These are phyloP conservation scores for Paramecium primaurelia DNA, from an alignment of 73 alveolate species.

Conservation along the genomic window DNA sequence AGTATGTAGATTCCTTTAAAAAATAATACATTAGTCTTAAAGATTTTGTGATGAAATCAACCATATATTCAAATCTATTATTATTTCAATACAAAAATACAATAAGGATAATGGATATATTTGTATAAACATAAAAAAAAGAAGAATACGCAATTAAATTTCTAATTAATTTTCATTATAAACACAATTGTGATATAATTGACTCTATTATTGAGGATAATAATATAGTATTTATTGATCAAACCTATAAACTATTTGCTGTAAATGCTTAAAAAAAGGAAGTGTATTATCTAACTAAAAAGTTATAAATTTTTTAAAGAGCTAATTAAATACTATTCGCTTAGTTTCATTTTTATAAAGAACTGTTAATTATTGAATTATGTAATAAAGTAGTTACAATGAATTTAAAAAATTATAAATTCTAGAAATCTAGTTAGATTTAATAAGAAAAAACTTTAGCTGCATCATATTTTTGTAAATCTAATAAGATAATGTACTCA, in stretches of 20 bases:
- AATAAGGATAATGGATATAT: not conserved
- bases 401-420: not conserved
- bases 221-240: not conserved
- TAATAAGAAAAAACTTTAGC: not conserved
- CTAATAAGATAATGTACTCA: not conserved
- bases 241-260: not conserved
- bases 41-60: not conserved
- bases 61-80: not conserved
- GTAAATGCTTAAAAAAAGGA: not conserved
- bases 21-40: not conserved
- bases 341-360: not conserved
- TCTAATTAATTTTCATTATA: not conserved
- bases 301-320: not conserved
- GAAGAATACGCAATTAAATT: not conserved
- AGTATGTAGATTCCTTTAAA: not conserved
- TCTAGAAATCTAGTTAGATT: not conserved
- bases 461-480: not conserved
- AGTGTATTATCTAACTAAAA: not conserved
- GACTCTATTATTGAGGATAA: not conserved
- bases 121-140: not conserved
- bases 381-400: not conserved
- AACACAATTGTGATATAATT: not conserved
- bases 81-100: not conserved
- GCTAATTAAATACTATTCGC: not conserved
- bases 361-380: not conserved